A percentile compares a stretch with the other conserved stretches of the same genome.
These are phyloP conservation scores for Lactarius pseudohatsudake DNA, from an alignment of 768 basidiomycete genomes.

Conservation along the genomic window DNA sequence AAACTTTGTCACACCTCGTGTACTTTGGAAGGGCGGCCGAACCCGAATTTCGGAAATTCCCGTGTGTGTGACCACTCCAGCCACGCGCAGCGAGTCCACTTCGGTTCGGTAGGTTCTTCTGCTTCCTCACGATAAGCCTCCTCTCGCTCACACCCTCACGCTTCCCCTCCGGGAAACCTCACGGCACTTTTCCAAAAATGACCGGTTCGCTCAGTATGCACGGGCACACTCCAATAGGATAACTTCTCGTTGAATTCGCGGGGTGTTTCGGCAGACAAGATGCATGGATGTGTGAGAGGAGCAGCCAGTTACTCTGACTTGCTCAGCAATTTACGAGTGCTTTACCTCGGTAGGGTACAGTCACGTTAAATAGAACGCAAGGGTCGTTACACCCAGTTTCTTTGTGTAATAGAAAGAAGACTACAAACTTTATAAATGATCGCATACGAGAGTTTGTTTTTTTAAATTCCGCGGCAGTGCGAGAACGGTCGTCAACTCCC, in stretches of 20 bases:
- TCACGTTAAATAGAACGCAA: neutral
- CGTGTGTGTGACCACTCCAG: too few relatives aligned
- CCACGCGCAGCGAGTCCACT: too few relatives aligned
- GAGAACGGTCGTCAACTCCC: too few relatives aligned
- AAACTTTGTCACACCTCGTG: too few relatives aligned
- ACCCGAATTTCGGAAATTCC: too few relatives aligned
- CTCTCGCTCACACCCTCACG: too few relatives aligned
- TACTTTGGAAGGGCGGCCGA: too few relatives aligned
- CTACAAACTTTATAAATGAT: neutral
- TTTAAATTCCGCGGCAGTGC: too few relatives aligned
- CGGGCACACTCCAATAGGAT: neutral
- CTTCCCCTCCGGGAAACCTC: too few relatives aligned
- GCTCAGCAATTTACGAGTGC: neutral
- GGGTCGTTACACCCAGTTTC: neutral
- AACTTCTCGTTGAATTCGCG: too few relatives aligned
- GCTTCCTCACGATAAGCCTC: too few relatives aligned
- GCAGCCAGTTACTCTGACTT: neutral
- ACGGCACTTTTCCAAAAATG: neutral
- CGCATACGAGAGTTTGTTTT: neutral
- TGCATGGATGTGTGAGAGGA: neutral
- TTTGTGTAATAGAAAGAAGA: neutral
- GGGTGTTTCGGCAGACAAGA: neutral
- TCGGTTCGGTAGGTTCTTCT: too few relatives aligned
- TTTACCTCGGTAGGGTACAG: neutral
- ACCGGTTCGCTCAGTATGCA: neutral